phyloP scores from a whole-genome alignment of 257 asterid species.

The Jacaranda copaia region DNA sequence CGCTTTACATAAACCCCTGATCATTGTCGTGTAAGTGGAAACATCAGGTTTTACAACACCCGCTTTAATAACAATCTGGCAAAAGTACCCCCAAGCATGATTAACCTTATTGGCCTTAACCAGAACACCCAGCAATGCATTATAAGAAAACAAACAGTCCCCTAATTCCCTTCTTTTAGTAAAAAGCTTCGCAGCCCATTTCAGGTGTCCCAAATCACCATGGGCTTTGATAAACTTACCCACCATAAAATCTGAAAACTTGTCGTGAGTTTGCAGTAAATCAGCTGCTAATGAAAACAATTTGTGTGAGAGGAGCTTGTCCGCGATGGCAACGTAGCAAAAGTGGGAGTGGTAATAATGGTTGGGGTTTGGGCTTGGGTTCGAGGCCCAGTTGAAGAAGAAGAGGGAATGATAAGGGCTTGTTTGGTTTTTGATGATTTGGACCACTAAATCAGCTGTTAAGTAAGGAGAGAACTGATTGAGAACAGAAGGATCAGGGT shows the following conservation, averaged over 20 bases:
- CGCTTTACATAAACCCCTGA: slow-evolving; percentile 50
- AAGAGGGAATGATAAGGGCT: slow-evolving; percentile 55
- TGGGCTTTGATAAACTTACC: slow-evolving; percentile 60
- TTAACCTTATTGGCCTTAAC: slow-evolving; percentile 45
- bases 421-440: slow-evolving; percentile 41
- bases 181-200: slow-evolving; percentile 49
- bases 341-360: slow-evolving; percentile 45
- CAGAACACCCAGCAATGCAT: slow-evolving; percentile 56
- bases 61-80: slow-evolving; percentile 46
- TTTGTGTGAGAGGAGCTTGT: slow-evolving; percentile 49
- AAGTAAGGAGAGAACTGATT: slow-evolving; percentile 50
- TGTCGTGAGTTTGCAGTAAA: slow-evolving; percentile 43
- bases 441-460: slow-evolving; percentile 43
- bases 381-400: slow-evolving; percentile 64
- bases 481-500: slow-evolving; percentile 45
- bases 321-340: slow-evolving; percentile 58
- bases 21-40: slow-evolving; percentile 54
- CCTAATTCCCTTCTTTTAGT: slow-evolving; percentile 41
- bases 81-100: slow-evolving; percentile 49
- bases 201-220: slow-evolving; percentile 59
- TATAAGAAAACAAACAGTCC: slow-evolving; percentile 57
- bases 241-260: slow-evolving; percentile 55
- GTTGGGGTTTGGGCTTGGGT: slow-evolving; percentile 44
- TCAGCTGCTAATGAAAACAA: slow-evolving; percentile 44
- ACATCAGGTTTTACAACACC: slow-evolving; percentile 49